These are phyloP conservation scores for Aspergillus intermedius DNA, from an alignment of 2,329 filamentous ascomycete species.

Conservation along the genomic window DNA sequence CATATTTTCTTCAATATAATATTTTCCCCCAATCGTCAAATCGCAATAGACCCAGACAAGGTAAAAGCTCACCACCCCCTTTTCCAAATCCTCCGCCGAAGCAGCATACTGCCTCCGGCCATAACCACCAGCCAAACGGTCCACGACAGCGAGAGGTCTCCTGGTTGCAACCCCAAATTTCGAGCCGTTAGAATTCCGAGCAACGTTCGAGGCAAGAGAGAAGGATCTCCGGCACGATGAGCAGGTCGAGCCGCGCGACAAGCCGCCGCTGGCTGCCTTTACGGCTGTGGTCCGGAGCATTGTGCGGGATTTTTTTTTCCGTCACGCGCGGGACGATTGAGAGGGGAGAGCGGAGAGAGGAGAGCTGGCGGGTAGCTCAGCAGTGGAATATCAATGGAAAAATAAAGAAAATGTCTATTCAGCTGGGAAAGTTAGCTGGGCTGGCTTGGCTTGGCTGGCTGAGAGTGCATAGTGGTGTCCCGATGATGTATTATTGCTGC, in stretches of 20 bases:
- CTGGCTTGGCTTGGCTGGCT: background rate
- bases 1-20: background rate
- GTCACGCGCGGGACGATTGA: conserved; percentile 3
- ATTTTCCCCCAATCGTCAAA: background rate
- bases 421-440: background rate
- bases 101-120: conserved; percentile 52
- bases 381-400: background rate
- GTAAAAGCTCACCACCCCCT: conserved; percentile 52
- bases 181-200: conserved; percentile 23
- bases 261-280: conserved; percentile 33
- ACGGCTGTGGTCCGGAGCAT: conserved; percentile 36
- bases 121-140: conserved; percentile 30
- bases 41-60: background rate
- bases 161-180: conserved; percentile 32
- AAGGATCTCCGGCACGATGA: conserved; percentile 28
- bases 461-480: background rate
- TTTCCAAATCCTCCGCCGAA: conserved; percentile 52
- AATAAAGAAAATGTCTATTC: background rate
- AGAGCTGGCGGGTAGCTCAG: conserved; percentile 1
- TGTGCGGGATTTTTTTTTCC: conserved; percentile 26
- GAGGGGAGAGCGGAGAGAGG: conserved; percentile 1
- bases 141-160: conserved; percentile 39
- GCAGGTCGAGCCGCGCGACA: conserved; percentile 31
- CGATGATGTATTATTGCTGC: background rate
- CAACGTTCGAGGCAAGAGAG: conserved; percentile 26